phyloP scores from a whole-genome alignment of 345 rosid species.

The Salix arbutifolia region DNA sequence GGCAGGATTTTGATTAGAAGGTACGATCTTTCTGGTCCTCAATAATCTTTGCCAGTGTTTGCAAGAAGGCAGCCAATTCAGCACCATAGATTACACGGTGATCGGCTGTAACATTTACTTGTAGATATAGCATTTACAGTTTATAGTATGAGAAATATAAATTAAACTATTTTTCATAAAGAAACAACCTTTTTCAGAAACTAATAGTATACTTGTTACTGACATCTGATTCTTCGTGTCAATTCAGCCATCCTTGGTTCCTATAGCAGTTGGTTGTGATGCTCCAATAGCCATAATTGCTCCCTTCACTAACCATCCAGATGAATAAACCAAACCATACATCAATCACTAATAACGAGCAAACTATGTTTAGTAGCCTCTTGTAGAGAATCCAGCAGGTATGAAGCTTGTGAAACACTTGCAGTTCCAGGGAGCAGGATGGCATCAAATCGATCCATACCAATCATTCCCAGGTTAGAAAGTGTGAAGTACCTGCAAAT shows the following conservation, averaged over 20 bases:
- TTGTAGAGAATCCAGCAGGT: conserved; percentile 4
- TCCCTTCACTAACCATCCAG: conserved; percentile 48
- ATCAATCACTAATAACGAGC: not conserved
- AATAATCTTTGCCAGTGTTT: conserved; percentile 74
- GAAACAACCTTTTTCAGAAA: conserved; percentile 5
- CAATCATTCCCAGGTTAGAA: conserved; percentile 98
- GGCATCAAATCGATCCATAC: conserved; percentile 95
- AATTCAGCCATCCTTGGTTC: conserved; percentile 74
- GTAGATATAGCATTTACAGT: conserved; percentile 19
- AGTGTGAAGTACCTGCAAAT: conserved; percentile 81
- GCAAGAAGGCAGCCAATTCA: too few relatives aligned
- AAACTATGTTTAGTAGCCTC: not conserved
- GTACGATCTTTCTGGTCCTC: conserved; percentile 90
- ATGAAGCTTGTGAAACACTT: conserved; percentile 21
- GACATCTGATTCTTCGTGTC: conserved; percentile 97
- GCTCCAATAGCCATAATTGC: conserved; percentile 98
- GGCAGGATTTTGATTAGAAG: conserved; percentile 33
- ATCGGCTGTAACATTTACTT: conserved; percentile 92
- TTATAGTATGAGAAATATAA: not conserved
- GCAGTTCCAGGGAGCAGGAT: conserved; percentile 96
- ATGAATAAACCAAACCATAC: not conserved
- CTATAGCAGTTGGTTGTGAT: conserved; percentile 79
- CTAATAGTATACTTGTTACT: conserved; percentile 38
- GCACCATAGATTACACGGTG: conserved; percentile 94
- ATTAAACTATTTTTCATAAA: not conserved